phyloP scores from a whole-genome alignment of 1,139 yeast species.

The Eremothecium sinecaudum region DNA sequence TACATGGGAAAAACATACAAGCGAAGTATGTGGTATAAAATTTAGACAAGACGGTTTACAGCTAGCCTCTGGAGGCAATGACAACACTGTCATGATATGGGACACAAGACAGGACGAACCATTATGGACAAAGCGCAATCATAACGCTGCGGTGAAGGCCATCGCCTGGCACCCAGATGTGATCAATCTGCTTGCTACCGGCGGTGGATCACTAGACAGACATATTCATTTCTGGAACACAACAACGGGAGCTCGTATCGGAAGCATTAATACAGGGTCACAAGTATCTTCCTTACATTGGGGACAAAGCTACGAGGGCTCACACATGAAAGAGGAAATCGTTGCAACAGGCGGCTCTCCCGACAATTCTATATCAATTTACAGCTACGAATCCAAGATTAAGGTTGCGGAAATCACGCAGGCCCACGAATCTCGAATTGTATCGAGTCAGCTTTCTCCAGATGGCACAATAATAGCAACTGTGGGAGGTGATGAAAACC shows the following conservation, averaged over 20 bases:
- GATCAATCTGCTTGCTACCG: slow-evolving; percentile 75
- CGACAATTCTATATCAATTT: slow-evolving; percentile 70
- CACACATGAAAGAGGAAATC: slow-evolving; percentile 61
- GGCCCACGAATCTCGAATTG: slow-evolving; percentile 87
- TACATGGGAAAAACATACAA: slow-evolving; percentile 57
- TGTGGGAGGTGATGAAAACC: slow-evolving; percentile 92
- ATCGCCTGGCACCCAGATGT: slow-evolving; percentile 93
- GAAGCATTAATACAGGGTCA: slow-evolving; percentile 83
- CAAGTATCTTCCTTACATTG: slow-evolving; percentile 89
- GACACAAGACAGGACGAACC: slow-evolving; percentile 74
- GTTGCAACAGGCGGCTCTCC: slow-evolving; percentile 96
- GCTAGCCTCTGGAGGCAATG: slow-evolving; percentile 90
- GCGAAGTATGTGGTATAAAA: slow-evolving; percentile 88
- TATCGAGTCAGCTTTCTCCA: slow-evolving; percentile 78
- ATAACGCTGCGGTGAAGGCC: slow-evolving; percentile 93
- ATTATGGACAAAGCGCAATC: slow-evolving; percentile 65
- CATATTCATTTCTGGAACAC: slow-evolving; percentile 94
- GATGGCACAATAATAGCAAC: slow-evolving; percentile 88
- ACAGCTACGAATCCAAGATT: slow-evolving; percentile 77
- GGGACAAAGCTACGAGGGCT: slow-evolving; percentile 47
- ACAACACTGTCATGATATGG: slow-evolving; percentile 90
- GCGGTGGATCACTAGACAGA: slow-evolving; percentile 91
- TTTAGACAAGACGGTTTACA: slow-evolving; percentile 81
- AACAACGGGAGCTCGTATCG: slow-evolving; percentile 77
- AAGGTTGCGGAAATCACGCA: slow-evolving; percentile 79